These are phyloP conservation scores for Lathyrus aphaca DNA, from an alignment of 306 rosid genomes.

Conservation along the genomic window DNA sequence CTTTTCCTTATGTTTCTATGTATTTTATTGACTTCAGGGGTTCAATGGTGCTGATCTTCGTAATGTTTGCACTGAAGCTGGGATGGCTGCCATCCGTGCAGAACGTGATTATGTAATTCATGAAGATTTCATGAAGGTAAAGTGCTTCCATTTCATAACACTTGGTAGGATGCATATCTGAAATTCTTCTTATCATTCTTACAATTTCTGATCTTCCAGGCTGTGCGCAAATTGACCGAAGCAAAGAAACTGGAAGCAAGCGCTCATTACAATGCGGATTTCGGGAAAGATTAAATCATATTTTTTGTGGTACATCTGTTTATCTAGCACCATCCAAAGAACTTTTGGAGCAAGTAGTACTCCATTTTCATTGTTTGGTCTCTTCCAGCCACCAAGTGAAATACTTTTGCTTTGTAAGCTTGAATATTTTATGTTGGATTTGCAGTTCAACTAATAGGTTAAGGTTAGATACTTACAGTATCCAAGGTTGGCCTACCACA, in stretches of 20 bases:
- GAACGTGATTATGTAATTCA: slow-evolving; percentile 35
- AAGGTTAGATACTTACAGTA: background rate
- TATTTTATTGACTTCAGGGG: slow-evolving; percentile 27
- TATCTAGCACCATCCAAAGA: background rate
- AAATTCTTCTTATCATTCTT: background rate
- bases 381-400: slow-evolving; percentile 10
- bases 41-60: slow-evolving; percentile 45
- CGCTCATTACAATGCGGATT: slow-evolving; percentile 61
- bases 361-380: background rate
- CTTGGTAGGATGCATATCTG: background rate
- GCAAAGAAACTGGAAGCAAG: slow-evolving; percentile 80
- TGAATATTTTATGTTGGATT: slow-evolving; percentile 20
- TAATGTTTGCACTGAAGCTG: slow-evolving; percentile 44
- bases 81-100: slow-evolving; percentile 29
- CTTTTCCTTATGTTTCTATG: slow-evolving; percentile 10
- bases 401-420: background rate
- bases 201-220: slow-evolving; percentile 49
- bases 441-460: slow-evolving; percentile 16
- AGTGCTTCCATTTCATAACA: background rate
- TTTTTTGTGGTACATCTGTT: background rate
- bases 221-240: slow-evolving; percentile 67
- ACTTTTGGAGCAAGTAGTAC: background rate
- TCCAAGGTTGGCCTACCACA: background rate
- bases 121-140: slow-evolving; percentile 41
- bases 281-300: slow-evolving; percentile 58